Base-by-base conservation (phyloP, 768 basidiomycete genomes). In the Tylopilus plumbeoviolaceoides region DNA sequence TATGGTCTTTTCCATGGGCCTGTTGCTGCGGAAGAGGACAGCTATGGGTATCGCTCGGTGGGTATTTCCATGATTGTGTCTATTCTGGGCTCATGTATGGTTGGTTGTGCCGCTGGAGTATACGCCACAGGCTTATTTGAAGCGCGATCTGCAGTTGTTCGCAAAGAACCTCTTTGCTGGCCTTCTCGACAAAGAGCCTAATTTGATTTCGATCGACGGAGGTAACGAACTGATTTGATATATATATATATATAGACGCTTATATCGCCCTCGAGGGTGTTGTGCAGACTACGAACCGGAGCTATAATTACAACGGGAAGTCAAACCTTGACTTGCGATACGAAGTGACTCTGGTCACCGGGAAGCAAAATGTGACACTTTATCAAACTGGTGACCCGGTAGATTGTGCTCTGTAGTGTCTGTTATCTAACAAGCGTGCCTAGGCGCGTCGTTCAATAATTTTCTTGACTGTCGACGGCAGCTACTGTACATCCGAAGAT, bases 381-480 rank as follows among this genome's bases (percentile, higher is more conserved):
- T 70, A 70, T 50, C 72, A 73, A 47, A 51, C 53, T 25, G 71
- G 72, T 49, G 70, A 71, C 31, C 33, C 61, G 23, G 27, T 48
- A 25, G 57, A 50, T 25, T 39, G 27, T 40, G 47, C 9, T 45
- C 38, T 33, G 18, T 18, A 6, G 5, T 30, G 9, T n/a, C 2
- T 1, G 20, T 12, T 5, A 15, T 23, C 28, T 57, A 15, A 57
- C 36, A 14, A 1, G 1, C 7, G 17, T 38, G 38, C 7, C n/a
- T 38, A 70, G 65, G 64, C 42, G 67, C 62, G 44, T 73, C 70
- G 8, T 71, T 72, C 54, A 71, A 71, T 49, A 71, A 72, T 47
- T 66, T 69, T 57, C 68, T 73, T 21, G 72, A 73, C 71, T 15
- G 46, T 73, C 31, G 73, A 75, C 42, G 71, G 60, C 15, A 61